Evolutionary conservation across 2,329 filamentous ascomycete genomes (phyloP).

Genomic region (Ceratocystis huliohia): DNA sequence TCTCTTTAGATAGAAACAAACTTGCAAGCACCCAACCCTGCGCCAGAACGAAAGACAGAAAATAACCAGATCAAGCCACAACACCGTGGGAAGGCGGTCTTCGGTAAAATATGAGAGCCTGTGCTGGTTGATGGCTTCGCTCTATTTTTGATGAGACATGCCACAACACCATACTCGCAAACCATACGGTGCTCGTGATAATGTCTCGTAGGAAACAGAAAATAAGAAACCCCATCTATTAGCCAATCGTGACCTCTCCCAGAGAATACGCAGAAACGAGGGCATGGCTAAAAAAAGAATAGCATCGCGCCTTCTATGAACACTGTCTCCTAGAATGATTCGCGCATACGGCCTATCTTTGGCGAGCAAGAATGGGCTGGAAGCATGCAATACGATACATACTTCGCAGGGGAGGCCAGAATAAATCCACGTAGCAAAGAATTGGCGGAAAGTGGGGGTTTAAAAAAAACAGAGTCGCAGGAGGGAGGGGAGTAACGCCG

Average conservation of each 20-base stretch:
- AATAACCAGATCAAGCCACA: conserved; percentile 9
- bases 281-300: conserved; percentile 11
- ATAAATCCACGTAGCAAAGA: neutral
- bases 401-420: conserved; percentile 3
- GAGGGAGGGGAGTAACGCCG: conserved; percentile 3
- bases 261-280: conserved; percentile 9
- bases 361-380: neutral
- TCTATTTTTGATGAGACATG: neutral
- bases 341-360: neutral
- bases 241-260: conserved; percentile 4
- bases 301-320: conserved; percentile 13
- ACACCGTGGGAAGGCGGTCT: conserved; percentile 2
- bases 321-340: conserved; percentile 6
- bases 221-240: conserved; percentile 23
- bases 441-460: neutral
- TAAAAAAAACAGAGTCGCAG: conserved; percentile 5
- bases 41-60: conserved; percentile 17
- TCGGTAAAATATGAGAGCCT: neutral
- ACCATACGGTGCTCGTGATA: no score
- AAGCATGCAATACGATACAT: neutral
- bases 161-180: neutral
- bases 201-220: conserved; percentile 9
- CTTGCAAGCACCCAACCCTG: conserved; percentile 17
- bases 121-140: neutral
- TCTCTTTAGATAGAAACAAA: conserved; percentile 16